Evolutionary conservation across 495 filamentous ascomycete species (phyloP), one percentile per base, ranked within the genome.

Genomic region (Aspergillus nidulans): DNA sequence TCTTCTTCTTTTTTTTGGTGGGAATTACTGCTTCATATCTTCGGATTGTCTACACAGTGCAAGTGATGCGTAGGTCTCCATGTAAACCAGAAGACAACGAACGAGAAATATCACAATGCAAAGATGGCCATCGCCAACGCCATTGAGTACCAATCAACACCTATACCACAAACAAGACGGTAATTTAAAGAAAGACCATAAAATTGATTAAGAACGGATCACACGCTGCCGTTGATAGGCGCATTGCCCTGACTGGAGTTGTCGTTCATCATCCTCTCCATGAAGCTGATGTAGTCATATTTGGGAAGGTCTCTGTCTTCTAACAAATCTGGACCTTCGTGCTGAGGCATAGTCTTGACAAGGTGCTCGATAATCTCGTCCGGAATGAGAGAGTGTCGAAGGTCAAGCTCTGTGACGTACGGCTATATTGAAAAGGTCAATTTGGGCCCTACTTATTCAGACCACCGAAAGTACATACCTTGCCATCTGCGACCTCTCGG

Each of bases 401-500:
- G 83, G 69, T 98, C 94, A 68, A 98, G 85, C 74, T 98, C 94
- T 10, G 94, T 98, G 12, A 98, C 94, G 69, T 97, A 98, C 15
- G 94, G 91, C 81, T 86, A 51, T 16, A n/a, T n/a, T n/a, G n/a
- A 46, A 36, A 12, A 53, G 21, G 44, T 69, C 34, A 69, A 57
- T 50, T 47, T 20, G 26, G 40, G 16, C 0, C 23, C 34, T 1
- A 28, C 19, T 24, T n/a, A 50, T 19, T 25, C 16, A 28, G 16
- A 13, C 4, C 16, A 7, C n/a, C 12, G 7, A 38, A 2, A 53
- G 15, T 42, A 66, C 79, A 43, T 73, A 85, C 83, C 76, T 97
- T 98, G 41, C 95, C 95, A 77, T 98, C 94, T 12, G 94, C 94
- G 23, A 98, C 94, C 71, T 97, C 94, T 52, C 84, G 83, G 81